Percentiles rank a stretch among this genome's conserved stretches.
These are phyloP conservation scores for Arthrobotrys iridis DNA, from an alignment of 2,329 filamentous ascomycete species.

Conservation along the genomic window DNA sequence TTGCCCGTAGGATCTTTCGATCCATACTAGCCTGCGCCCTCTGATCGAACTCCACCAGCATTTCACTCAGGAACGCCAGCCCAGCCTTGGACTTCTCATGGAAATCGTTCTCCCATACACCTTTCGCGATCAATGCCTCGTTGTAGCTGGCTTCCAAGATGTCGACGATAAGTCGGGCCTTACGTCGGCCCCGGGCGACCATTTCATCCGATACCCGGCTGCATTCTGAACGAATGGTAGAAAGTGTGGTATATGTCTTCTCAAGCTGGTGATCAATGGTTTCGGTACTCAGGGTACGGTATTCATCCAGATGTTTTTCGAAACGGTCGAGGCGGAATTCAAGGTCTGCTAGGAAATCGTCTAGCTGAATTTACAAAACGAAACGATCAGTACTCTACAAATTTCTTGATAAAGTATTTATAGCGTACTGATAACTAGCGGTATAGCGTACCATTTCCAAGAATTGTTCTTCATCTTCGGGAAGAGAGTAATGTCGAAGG, in stretches of 20 bases:
- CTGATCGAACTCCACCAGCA: constrained; percentile 84
- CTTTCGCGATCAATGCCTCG: constrained; percentile 80
- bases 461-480: constrained; percentile 51
- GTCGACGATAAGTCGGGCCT: constrained; percentile 89
- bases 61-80: constrained; percentile 83
- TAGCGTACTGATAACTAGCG: too few relatives aligned
- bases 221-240: constrained; percentile 86
- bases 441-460: constrained; percentile 43
- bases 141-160: constrained; percentile 89
- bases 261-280: constrained; percentile 85
- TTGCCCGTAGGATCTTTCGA: constrained; percentile 77
- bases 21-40: constrained; percentile 85
- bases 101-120: constrained; percentile 47
- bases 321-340: constrained; percentile 79
- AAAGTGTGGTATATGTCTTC: constrained; percentile 83
- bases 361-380: constrained; percentile 67
- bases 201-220: constrained; percentile 89
- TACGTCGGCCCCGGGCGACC: constrained; percentile 82
- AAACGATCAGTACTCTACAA: too few relatives aligned
- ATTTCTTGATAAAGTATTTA: too few relatives aligned
- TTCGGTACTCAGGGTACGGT: constrained; percentile 71
- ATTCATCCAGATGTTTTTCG: constrained; percentile 75
- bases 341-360: constrained; percentile 83
- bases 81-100: constrained; percentile 84
- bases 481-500: constrained; percentile 49